Evolutionary conservation across 176 grass and related monocot genomes (phyloP), one percentile per base, ranked within the genome.

Genomic region (Alloteropsis semialata): DNA sequence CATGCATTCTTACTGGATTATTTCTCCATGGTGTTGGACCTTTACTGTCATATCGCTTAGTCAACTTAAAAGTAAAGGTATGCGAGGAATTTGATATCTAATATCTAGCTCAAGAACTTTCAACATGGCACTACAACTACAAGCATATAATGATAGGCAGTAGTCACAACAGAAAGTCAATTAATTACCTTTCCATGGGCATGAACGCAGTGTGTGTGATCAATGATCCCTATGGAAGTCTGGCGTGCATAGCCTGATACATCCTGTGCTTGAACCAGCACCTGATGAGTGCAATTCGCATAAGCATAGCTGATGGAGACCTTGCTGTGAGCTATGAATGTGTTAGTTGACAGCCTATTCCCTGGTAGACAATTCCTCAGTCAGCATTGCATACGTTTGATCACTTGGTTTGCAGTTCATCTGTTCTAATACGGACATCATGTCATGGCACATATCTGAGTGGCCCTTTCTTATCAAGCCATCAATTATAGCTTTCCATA

Each of bases 401-500:
- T 82, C 39, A 68, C 82, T 88, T 29, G 82, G 92, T 80, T 44
- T 75, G 64, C 88, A 88, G 21, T 90, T 88, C 54, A 36, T 84
- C 72, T 86, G 68, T 45, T 90, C 88, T 79, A 91, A 86, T 38
- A 77, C 61, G 63, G 55, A 68, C 48, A 94, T 67, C 92, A 94
- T 81, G 54, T 88, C 86, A 27, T 22, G 72, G 32, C 69, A 88
- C 22, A 68, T 39, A 73, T 76, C 69, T 39, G 86, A 25, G 65
- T 90, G 70, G 21, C 88, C 92, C 38, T 81, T 86, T 77, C 67
- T 66, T 65, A 91, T 64, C n/a, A 94, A 65, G 34, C 83, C 92
- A 84, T 91, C 88, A 80, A 94, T 94, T 38, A 91, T 81, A 51
- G 88, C 42, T 79, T 94, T 94, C 92, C 92, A 91, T 6, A 84